These are phyloP conservation scores for Achaetomium macrosporum DNA, from an alignment of 2,329 filamentous ascomycete genomes.

Conservation along the genomic window DNA sequence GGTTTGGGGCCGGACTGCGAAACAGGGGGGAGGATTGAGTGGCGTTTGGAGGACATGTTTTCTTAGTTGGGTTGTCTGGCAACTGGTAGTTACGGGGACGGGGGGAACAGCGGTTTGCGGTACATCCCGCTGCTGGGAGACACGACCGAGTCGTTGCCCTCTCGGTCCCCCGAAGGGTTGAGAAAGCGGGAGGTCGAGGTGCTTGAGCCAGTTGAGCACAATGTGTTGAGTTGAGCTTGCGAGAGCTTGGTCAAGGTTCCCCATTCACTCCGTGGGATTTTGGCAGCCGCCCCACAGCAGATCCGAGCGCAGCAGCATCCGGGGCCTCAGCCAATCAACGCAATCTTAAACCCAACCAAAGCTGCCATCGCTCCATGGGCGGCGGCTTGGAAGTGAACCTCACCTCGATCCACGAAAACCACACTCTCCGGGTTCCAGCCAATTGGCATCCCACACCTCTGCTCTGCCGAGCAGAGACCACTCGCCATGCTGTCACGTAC, in stretches of 20 bases:
- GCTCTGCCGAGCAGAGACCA: slow-evolving; percentile 33
- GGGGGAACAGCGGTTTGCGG: not conserved
- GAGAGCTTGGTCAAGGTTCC: too few species aligned
- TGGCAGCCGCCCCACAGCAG: slow-evolving; percentile 15
- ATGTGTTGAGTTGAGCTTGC: too few species aligned
- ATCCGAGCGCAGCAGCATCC: slow-evolving; percentile 4
- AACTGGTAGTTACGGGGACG: not conserved
- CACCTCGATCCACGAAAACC: slow-evolving; percentile 15
- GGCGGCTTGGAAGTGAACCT: slow-evolving; percentile 6
- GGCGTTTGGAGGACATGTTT: slow-evolving; percentile 47
- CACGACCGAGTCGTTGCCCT: too few species aligned
- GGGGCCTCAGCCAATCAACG: slow-evolving; percentile 19
- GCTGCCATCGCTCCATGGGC: not conserved
- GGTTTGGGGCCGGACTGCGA: slow-evolving; percentile 50
- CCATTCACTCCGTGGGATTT: slow-evolving; percentile 15
- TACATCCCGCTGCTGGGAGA: too few species aligned
- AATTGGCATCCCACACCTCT: slow-evolving; percentile 29
- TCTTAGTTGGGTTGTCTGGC: not conserved
- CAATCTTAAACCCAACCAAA: slow-evolving; percentile 17
- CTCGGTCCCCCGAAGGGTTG: too few species aligned
- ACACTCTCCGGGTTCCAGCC: slow-evolving; percentile 20
- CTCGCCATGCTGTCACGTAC: slow-evolving; percentile 40
- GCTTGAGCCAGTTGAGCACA: too few species aligned
- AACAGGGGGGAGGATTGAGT: slow-evolving; percentile 50
- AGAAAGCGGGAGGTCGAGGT: too few species aligned